phyloP scores from a whole-genome alignment of 331 rosid genomes.

The Malus hybrid region DNA sequence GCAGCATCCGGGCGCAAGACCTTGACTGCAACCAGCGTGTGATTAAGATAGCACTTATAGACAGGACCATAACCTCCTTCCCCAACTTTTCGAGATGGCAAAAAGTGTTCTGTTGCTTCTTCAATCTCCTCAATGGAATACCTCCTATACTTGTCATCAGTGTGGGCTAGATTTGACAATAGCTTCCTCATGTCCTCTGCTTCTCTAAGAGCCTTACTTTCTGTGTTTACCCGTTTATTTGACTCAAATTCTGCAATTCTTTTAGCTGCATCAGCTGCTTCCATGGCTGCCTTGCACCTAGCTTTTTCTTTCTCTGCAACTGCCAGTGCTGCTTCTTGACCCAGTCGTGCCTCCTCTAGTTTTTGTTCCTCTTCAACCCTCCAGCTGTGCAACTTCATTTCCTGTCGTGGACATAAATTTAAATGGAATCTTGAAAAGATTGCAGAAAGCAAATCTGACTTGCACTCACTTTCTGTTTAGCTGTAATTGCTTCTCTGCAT shows the following conservation, averaged over 20 bases:
- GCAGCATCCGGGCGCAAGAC: conserved; percentile 80
- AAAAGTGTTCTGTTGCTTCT: conserved; percentile 54
- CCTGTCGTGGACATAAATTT: conserved; percentile 23
- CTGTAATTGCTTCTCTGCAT: conserved; percentile 78
- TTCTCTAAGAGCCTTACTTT: conserved; percentile 52
- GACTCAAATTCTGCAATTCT: conserved; percentile 60
- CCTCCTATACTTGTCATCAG: conserved; percentile 55
- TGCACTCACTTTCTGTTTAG: conserved; percentile 56
- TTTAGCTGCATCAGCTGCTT: conserved; percentile 72
- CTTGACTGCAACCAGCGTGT: conserved; percentile 80
- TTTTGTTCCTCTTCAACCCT: conserved; percentile 55
- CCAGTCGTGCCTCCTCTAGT: conserved; percentile 48
- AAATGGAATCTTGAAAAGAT: neutral
- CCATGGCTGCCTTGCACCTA: conserved; percentile 58
- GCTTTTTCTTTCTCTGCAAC: conserved; percentile 67
- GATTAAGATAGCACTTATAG: conserved; percentile 62
- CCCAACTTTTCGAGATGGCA: conserved; percentile 56
- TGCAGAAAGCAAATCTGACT: neutral
- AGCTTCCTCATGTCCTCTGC: conserved; percentile 54
- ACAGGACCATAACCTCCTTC: conserved; percentile 96
- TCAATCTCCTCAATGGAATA: conserved; percentile 69
- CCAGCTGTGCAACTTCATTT: conserved; percentile 48
- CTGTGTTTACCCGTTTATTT: conserved; percentile 41
- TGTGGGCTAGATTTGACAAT: conserved; percentile 46
- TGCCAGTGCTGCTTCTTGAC: conserved; percentile 65